Conservation (phyloP, 371 early-diverging fungal genomes). For the Actinomortierella ambigua region DNA sequence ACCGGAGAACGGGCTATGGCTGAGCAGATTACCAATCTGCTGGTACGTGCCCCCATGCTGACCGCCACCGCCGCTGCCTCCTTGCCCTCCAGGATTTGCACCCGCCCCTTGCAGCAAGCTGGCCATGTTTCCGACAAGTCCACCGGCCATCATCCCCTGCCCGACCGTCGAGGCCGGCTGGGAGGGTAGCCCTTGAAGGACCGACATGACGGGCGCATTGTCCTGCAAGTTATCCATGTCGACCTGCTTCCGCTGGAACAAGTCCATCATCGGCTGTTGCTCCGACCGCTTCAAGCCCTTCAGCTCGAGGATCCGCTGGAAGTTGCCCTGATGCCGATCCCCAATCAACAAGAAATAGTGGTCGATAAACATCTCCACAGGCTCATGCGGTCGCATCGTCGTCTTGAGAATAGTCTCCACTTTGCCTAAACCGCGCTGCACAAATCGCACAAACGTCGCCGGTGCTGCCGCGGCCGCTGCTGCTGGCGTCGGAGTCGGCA, state of each 20-base stretch:
- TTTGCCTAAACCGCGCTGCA: constrained; percentile 77
- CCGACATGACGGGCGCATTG: constrained; percentile 36
- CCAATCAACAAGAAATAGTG: constrained; percentile 87
- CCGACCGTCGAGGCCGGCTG: constrained; percentile 26
- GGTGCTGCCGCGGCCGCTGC: constrained; percentile 51
- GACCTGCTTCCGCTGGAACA: constrained; percentile 52
- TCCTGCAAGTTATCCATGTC: constrained; percentile 40
- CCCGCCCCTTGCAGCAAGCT: constrained; percentile 14
- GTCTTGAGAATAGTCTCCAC: constrained; percentile 89
- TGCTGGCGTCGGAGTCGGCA: constrained; percentile 53
- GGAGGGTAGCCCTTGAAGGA: constrained; percentile 35
- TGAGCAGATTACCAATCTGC: constrained; percentile 41
- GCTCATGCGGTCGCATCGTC: constrained; percentile 86
- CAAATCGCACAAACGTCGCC: constrained; percentile 76
- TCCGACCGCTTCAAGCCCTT: constrained; percentile 75
- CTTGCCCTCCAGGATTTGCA: constrained; percentile 10
- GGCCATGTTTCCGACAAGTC: constrained; percentile 33
- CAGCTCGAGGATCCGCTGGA: constrained; percentile 82
- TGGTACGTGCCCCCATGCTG: too few species aligned
- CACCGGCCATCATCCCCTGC: constrained; percentile 38
- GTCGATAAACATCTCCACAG: constrained; percentile 82
- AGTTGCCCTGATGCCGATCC: constrained; percentile 67
- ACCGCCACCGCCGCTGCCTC: constrained; percentile 9
- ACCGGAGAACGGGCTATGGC: constrained; percentile 42
- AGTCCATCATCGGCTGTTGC: constrained; percentile 57